Evolutionary conservation across 2,329 filamentous ascomycete genomes (phyloP).

Genomic region (Byssochlamys sp.): DNA sequence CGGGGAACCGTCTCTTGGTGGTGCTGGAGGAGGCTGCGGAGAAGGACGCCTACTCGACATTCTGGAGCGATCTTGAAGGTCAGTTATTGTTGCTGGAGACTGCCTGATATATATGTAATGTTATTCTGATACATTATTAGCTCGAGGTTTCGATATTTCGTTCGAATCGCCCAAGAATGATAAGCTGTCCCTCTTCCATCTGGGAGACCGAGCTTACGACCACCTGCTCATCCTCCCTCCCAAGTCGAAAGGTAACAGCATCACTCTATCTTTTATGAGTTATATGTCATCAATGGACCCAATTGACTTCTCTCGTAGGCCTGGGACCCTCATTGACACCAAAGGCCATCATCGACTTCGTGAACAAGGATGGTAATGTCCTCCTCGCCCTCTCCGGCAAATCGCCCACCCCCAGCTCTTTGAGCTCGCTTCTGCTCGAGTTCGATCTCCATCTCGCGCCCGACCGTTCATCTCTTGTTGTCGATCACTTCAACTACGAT

Average conservation of each 20-base stretch:
- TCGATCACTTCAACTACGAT: slow-evolving; percentile 96
- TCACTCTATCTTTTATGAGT: neutral
- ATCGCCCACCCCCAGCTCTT: slow-evolving; percentile 57
- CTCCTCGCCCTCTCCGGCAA: slow-evolving; percentile 72
- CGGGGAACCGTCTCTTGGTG: slow-evolving; percentile 71
- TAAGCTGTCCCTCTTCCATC: slow-evolving; percentile 65
- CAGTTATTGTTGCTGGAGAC: slow-evolving; percentile 5
- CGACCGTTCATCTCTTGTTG: slow-evolving; percentile 73
- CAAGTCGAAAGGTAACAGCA: slow-evolving; percentile 67
- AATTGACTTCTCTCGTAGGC: slow-evolving; percentile 42
- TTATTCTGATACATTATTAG: slow-evolving; percentile 39
- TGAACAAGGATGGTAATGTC: slow-evolving; percentile 86
- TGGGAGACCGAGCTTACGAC: slow-evolving; percentile 82
- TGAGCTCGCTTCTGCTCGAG: slow-evolving; percentile 73
- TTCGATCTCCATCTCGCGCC: slow-evolving; percentile 79
- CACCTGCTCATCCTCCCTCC: slow-evolving; percentile 81
- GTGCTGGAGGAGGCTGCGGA: slow-evolving; percentile 74
- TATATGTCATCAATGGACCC: slow-evolving; percentile 2
- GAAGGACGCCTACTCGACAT: slow-evolving; percentile 72
- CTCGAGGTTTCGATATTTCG: slow-evolving; percentile 67
- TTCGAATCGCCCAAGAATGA: slow-evolving; percentile 79
- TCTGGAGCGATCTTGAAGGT: slow-evolving; percentile 47
- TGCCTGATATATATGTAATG: neutral
- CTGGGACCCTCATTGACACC: slow-evolving; percentile 83
- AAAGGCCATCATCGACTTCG: slow-evolving; percentile 75